Base-by-base conservation (phyloP, 805 yeast species). In the Soucietia sequanensis region DNA sequence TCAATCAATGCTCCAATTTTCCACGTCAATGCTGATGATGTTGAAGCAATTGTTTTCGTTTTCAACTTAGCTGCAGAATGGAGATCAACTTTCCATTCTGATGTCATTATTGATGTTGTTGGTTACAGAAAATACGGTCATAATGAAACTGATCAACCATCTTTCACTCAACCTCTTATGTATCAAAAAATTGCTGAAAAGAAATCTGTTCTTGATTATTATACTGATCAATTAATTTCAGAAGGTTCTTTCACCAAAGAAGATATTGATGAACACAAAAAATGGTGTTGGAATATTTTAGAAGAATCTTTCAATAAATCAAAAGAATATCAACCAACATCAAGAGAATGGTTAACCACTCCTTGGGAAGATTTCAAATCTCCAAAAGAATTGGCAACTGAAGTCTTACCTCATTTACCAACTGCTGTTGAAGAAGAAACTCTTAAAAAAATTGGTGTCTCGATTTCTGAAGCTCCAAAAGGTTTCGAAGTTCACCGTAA, bases 281-380 rank as follows among this genome's bases (percentile, higher is more conserved):
- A 85, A 66, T 90, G 98, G 96, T 96, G 93, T 42, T 93, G 99
- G 99, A 78, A 79, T 55, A 71, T 81, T 42, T 81, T 93, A 52
- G 98, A 93, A 70, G 93, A 87, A 53, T 83, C 95, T 9, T 93
- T 90, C 70, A 61, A 70, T 42, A 87, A 87, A 68, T 80, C 95
- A 31, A 88, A 88, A 70, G 95, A 88, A 41, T 88, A 89, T 70
- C 77, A 76, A 54, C 95, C 97, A 52, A 83, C 89, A 44, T 77
- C 91, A 20, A 81, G 95, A 73, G 97, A 91, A 71, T 93, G 99
- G 99, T 78, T 93, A 54, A 86, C 99, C 36, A 86, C 96, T 29
- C 93, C 97, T 49, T 93, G 99, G 99, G 96, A 90, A 67, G 96
- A 88, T 49, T 93, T 93, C 76, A 95, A 95, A 76, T 86, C 96